A percentile compares a stretch with the other conserved stretches of the same genome.
These are phyloP conservation scores for Tricholoma hemisulphureum DNA, from an alignment of 768 basidiomycete genomes.

Conservation along the genomic window DNA sequence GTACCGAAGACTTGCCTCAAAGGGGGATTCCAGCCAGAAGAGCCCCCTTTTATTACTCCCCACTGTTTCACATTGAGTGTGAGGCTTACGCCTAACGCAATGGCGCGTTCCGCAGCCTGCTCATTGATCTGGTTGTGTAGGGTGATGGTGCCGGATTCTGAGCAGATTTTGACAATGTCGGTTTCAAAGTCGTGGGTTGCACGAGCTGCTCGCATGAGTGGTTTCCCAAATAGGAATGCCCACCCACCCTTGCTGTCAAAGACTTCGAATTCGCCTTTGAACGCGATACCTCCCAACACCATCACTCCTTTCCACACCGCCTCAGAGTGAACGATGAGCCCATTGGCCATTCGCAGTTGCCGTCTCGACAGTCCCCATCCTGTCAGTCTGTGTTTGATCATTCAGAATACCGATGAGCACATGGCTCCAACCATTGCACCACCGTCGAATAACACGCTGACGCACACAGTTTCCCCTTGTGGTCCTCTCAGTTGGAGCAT, in stretches of 20 bases:
- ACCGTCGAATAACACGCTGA: background rate
- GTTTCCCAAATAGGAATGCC: too few relatives aligned
- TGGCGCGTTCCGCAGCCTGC: background rate
- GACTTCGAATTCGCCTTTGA: slow-evolving; percentile 16
- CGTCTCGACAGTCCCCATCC: background rate
- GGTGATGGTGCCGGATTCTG: background rate
- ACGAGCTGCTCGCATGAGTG: background rate
- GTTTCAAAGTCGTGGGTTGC: background rate
- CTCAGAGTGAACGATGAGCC: slow-evolving; percentile 14
- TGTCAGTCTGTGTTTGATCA: slow-evolving; percentile 10
- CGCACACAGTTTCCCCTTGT: too few relatives aligned
- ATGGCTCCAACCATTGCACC: slow-evolving; percentile 7
- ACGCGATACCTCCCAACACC: slow-evolving; percentile 6
- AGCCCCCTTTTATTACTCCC: background rate
- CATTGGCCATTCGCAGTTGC: slow-evolving; percentile 33
- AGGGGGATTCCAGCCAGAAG: background rate
- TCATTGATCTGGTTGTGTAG: background rate
- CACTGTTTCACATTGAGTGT: too few relatives aligned
- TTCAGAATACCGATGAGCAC: slow-evolving; percentile 16
- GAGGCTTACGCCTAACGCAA: background rate
- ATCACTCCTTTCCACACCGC: slow-evolving; percentile 23
- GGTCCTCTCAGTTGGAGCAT: too few relatives aligned
- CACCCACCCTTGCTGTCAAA: slow-evolving; percentile 18
- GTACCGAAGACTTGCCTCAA: background rate
- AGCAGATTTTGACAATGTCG: background rate